phyloP scores from a whole-genome alignment of 2,329 filamentous ascomycete species.

The Ampelomyces quisqualis region DNA sequence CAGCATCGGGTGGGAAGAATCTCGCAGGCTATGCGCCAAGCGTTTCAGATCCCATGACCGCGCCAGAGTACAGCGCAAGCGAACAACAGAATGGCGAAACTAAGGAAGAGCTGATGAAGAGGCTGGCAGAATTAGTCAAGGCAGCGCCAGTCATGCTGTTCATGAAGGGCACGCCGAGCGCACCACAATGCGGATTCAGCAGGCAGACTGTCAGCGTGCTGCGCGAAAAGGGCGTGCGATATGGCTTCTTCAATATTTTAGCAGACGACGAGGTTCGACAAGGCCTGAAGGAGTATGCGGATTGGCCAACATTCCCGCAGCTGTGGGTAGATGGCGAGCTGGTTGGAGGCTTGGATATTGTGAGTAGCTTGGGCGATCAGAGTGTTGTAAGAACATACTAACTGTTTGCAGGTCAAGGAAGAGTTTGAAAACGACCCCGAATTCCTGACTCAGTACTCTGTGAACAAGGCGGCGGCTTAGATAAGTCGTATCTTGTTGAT shows the following conservation, averaged over 20 bases:
- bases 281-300: conserved; percentile 94
- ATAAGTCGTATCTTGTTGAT: not conserved
- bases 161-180: conserved; percentile 92
- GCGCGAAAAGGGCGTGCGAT: conserved; percentile 87
- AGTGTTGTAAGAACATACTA: conserved; percentile 14
- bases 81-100: conserved; percentile 45
- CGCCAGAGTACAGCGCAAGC: conserved; percentile 50
- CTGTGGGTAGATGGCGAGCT: conserved; percentile 89
- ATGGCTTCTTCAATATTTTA: conserved; percentile 98
- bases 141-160: conserved; percentile 98
- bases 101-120: conserved; percentile 82
- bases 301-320: conserved; percentile 98
- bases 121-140: conserved; percentile 82
- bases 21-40: conserved; percentile 50
- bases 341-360: conserved; percentile 92
- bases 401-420: conserved; percentile 73
- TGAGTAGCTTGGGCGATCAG: conserved; percentile 53
- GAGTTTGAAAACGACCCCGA: conserved; percentile 81
- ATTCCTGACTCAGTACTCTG: conserved; percentile 74
- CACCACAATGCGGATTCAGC: conserved; percentile 90
- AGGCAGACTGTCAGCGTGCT: conserved; percentile 83
- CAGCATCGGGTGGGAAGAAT: conserved; percentile 42
- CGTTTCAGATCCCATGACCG: conserved; percentile 47
- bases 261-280: conserved; percentile 97
- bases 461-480: conserved; percentile 31